phyloP scores from a whole-genome alignment of 805 yeast species.

The Candida pini region DNA sequence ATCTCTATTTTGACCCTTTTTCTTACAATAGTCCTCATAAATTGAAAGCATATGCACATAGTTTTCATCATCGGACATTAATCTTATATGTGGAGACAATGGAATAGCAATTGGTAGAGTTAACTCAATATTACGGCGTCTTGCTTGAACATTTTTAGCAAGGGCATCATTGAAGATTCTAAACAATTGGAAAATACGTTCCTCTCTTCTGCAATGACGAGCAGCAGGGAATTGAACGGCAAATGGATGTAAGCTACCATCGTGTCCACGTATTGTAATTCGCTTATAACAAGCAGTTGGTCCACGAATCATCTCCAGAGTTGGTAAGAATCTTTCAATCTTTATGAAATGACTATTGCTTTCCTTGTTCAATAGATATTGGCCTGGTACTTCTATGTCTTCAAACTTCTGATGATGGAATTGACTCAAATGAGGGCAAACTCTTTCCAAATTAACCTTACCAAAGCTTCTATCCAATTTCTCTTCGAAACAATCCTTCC shows the following conservation, averaged over 20 bases:
- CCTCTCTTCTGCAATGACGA: conserved; percentile 95
- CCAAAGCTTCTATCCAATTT: conserved; percentile 81
- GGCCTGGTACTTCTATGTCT: conserved; percentile 97
- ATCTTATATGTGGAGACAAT: conserved; percentile 87
- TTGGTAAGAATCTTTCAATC: conserved; percentile 88
- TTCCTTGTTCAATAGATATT: conserved; percentile 82
- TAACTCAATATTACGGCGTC: conserved; percentile 78
- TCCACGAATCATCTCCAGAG: conserved; percentile 83
- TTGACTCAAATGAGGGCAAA: conserved; percentile 92
- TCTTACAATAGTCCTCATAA: conserved; percentile 81
- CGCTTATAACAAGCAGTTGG: conserved; percentile 87
- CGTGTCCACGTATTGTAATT: conserved; percentile 85
- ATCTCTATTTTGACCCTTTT: conserved; percentile 70
- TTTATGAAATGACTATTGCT: conserved; percentile 87
- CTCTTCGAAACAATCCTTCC: conserved; percentile 92
- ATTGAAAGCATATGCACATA: conserved; percentile 74
- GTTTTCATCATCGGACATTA: conserved; percentile 74
- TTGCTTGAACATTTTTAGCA: conserved; percentile 76
- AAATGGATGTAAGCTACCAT: conserved; percentile 86
- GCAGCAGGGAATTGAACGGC: conserved; percentile 98
- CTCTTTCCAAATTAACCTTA: conserved; percentile 75
- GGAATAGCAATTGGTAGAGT: conserved; percentile 92
- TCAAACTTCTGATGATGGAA: conserved; percentile 98
- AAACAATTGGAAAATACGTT: conserved; percentile 85
- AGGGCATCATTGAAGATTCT: conserved; percentile 81